Evolutionary conservation across 345 rosid genomes (phyloP).

Genomic region (Moringa oleifera): DNA sequence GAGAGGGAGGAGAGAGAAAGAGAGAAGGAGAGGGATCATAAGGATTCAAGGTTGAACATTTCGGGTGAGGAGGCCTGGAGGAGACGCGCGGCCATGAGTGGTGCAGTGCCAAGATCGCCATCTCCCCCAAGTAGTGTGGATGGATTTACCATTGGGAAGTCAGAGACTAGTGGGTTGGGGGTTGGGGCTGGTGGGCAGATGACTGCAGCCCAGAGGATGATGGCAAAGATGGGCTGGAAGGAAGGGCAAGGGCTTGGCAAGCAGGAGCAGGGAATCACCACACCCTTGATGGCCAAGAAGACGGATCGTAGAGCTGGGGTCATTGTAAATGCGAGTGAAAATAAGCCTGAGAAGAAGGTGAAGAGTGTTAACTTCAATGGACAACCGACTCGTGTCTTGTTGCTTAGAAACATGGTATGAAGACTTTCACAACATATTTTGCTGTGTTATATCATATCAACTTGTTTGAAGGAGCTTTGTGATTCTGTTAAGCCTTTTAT

Average conservation of each 20-base stretch:
- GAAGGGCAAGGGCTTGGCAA: slow-evolving; percentile 98
- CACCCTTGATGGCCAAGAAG: slow-evolving; percentile 97
- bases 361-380: slow-evolving; percentile 84
- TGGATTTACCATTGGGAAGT: slow-evolving; percentile 70
- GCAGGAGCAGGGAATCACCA: slow-evolving; percentile 91
- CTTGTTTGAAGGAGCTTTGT: too few relatives aligned
- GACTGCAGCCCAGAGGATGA: slow-evolving; percentile 99
- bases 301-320: slow-evolving; percentile 98
- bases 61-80: slow-evolving; percentile 99
- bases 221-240: slow-evolving; percentile 99
- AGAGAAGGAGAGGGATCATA: slow-evolving; percentile 28
- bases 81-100: slow-evolving; percentile 90
- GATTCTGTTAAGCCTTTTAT: too few relatives aligned
- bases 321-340: slow-evolving; percentile 85
- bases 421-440: neutral
- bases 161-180: slow-evolving; percentile 87
- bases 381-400: slow-evolving; percentile 76
- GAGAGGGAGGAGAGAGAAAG: slow-evolving; percentile 46
- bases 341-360: slow-evolving; percentile 79
- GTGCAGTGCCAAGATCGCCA: slow-evolving; percentile 55
- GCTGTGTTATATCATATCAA: neutral
- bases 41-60: slow-evolving; percentile 41
- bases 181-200: slow-evolving; percentile 97
- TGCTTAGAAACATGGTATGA: slow-evolving; percentile 87
- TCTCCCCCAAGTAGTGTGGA: slow-evolving; percentile 66